These are phyloP conservation scores for Ascochyta viciae-villosae DNA, from an alignment of 2,329 filamentous ascomycete genomes.

Conservation along the genomic window DNA sequence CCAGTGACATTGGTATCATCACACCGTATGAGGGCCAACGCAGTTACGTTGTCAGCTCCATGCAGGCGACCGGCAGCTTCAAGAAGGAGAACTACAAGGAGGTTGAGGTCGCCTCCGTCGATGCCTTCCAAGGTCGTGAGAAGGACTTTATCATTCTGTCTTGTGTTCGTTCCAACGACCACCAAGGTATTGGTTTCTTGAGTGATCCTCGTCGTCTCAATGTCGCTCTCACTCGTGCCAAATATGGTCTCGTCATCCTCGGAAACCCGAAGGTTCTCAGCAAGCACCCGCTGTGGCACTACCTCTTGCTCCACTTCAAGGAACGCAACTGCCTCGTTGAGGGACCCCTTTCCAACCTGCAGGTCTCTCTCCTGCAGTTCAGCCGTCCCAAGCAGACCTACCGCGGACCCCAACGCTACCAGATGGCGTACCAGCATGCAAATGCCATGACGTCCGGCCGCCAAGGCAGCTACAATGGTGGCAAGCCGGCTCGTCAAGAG, in stretches of 20 bases:
- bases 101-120: slow-evolving; percentile 96
- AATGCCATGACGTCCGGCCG: slow-evolving; percentile 63
- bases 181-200: slow-evolving; percentile 98
- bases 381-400: slow-evolving; percentile 91
- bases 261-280: slow-evolving; percentile 97
- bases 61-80: slow-evolving; percentile 96
- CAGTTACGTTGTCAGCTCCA: slow-evolving; percentile 98
- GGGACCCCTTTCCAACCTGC: slow-evolving; percentile 92
- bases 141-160: slow-evolving; percentile 99
- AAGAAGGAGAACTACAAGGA: slow-evolving; percentile 99
- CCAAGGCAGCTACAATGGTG: slow-evolving; percentile 53
- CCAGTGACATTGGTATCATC: slow-evolving; percentile 93
- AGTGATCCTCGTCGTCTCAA: slow-evolving; percentile 97
- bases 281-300: slow-evolving; percentile 98
- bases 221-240: slow-evolving; percentile 94
- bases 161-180: slow-evolving; percentile 97
- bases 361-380: slow-evolving; percentile 93
- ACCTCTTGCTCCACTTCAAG: slow-evolving; percentile 94
- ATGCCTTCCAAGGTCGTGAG: slow-evolving; percentile 98
- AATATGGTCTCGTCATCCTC: slow-evolving; percentile 94
- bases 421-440: slow-evolving; percentile 76
- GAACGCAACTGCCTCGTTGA: slow-evolving; percentile 95
- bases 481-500: slow-evolving; percentile 58
- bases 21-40: slow-evolving; percentile 98
- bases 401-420: slow-evolving; percentile 85